Evolutionary conservation across 2,329 filamentous ascomycete species (phyloP).

Genomic region (Claviceps humidiphila): DNA sequence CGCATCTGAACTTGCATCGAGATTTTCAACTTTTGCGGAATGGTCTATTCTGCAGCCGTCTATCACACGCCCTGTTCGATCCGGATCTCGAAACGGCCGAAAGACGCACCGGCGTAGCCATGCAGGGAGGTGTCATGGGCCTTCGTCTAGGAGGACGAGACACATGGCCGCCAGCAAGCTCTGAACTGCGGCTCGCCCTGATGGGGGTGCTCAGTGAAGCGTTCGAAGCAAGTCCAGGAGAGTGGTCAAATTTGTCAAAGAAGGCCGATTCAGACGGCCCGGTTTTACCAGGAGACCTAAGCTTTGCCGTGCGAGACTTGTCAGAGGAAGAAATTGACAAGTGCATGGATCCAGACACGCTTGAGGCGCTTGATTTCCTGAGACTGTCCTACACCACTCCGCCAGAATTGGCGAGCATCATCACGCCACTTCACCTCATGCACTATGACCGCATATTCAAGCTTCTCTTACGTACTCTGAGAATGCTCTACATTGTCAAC

Average conservation of each 20-base stretch:
- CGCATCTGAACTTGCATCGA: conserved; percentile 62
- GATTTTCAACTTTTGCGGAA: conserved; percentile 77
- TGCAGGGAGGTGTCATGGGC: conserved; percentile 62
- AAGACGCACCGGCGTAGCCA: conserved; percentile 52
- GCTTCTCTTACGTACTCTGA: conserved; percentile 59
- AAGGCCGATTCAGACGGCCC: conserved; percentile 18
- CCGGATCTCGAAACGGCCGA: conserved; percentile 71
- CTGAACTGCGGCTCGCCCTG: conserved; percentile 76
- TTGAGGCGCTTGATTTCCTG: conserved; percentile 89
- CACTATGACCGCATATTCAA: conserved; percentile 84
- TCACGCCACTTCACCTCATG: conserved; percentile 55
- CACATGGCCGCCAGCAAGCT: conserved; percentile 87
- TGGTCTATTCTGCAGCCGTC: conserved; percentile 65
- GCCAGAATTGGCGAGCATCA: conserved; percentile 54
- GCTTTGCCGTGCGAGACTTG: conserved; percentile 76
- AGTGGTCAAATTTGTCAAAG: conserved; percentile 9
- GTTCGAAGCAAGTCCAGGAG: conserved; percentile 29
- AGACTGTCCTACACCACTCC: conserved; percentile 74
- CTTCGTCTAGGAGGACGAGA: conserved; percentile 68
- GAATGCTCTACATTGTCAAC: conserved; percentile 65
- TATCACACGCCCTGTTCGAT: conserved; percentile 76
- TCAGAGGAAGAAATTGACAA: conserved; percentile 64
- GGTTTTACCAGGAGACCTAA: conserved; percentile 54
- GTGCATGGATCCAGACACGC: conserved; percentile 68
- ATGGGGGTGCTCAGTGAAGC: conserved; percentile 76